These are phyloP conservation scores for Scytalidium sp. DNA, from an alignment of 2,329 filamentous ascomycete species.

Conservation along the genomic window DNA sequence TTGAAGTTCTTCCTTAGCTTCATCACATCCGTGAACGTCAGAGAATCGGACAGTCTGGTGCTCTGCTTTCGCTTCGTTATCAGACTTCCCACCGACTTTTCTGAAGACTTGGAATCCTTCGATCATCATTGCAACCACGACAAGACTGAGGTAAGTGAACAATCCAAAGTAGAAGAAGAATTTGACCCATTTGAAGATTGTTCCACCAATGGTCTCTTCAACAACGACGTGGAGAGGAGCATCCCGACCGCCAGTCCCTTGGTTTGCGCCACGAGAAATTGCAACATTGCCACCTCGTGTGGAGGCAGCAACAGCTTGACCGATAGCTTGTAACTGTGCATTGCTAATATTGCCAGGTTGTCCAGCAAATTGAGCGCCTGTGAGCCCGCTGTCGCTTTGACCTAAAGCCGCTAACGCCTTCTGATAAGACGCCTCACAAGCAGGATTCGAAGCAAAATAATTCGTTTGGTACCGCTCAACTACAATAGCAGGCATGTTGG, in stretches of 20 bases:
- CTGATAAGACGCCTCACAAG: constrained; percentile 75
- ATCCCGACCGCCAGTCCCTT: constrained; percentile 68
- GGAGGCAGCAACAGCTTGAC: constrained; percentile 76
- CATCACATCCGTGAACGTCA: constrained; percentile 95
- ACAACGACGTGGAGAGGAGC: constrained; percentile 94
- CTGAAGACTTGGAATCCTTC: constrained; percentile 78
- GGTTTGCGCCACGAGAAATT: constrained; percentile 42
- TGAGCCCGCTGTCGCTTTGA: constrained; percentile 30
- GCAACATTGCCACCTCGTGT: constrained; percentile 63
- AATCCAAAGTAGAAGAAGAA: constrained; percentile 79
- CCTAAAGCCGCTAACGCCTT: constrained; percentile 68
- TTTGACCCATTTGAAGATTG: constrained; percentile 88
- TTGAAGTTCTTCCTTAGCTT: constrained; percentile 96
- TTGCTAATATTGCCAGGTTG: constrained; percentile 43
- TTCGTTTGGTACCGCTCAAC: constrained; percentile 86
- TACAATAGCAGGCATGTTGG: constrained; percentile 91
- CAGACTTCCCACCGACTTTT: constrained; percentile 67
- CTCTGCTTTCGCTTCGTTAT: constrained; percentile 87
- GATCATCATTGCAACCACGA: constrained; percentile 76
- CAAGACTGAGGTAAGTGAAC: constrained; percentile 74
- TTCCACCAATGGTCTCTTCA: constrained; percentile 77
- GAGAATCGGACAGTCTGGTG: constrained; percentile 87
- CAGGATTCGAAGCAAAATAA: constrained; percentile 76
- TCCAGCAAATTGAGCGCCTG: constrained; percentile 15
- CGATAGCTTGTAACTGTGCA: constrained; percentile 72